A percentile compares a stretch with the other conserved stretches of the same genome.
Conservation (phyloP, 192 early-diverging fungal genomes). For the Coemansia guatemalensis region DNA sequence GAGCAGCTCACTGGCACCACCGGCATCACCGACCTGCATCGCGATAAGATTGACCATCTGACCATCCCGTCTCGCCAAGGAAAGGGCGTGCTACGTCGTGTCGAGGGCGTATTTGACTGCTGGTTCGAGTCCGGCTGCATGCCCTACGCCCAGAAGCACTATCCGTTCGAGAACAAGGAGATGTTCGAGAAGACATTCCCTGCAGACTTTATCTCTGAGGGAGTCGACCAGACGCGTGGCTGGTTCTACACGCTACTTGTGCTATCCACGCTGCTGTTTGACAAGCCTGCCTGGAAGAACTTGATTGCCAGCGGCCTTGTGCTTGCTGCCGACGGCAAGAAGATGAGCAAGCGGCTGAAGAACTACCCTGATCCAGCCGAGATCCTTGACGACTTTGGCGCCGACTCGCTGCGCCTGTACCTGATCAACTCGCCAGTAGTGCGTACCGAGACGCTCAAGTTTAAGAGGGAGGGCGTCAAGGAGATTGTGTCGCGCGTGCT, state of each 20-base stretch:
- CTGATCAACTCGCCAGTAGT: conserved; percentile 98
- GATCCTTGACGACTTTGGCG: conserved; percentile 86
- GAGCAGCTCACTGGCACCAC: conserved; percentile 82
- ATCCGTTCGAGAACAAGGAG: conserved; percentile 97
- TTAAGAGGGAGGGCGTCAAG: conserved; percentile 98
- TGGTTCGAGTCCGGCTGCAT: conserved; percentile 99
- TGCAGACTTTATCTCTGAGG: conserved; percentile 99
- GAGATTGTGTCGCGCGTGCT: conserved; percentile 91
- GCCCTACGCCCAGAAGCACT: conserved; percentile 99
- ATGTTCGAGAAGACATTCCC: conserved; percentile 87
- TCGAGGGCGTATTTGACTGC: conserved; percentile 98
- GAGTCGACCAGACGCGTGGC: conserved; percentile 98
- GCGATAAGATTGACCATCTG: conserved; percentile 94
- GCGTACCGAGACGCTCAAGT: conserved; percentile 90
- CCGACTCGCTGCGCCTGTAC: conserved; percentile 93
- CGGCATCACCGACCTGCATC: conserved; percentile 90
- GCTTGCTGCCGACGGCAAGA: conserved; percentile 96
- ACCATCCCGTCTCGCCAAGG: conserved; percentile 93
- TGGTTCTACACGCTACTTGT: conserved; percentile 99
- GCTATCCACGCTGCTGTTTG: conserved; percentile 93
- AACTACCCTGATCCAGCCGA: conserved; percentile 94
- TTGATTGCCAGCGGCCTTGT: conserved; percentile 97
- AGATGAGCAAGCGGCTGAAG: conserved; percentile 98
- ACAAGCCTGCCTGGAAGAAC: conserved; percentile 94
- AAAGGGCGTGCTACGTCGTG: conserved; percentile 78